phyloP scores from a whole-genome alignment of 176 grass and related monocot species.

The Panicum miliaceum region DNA sequence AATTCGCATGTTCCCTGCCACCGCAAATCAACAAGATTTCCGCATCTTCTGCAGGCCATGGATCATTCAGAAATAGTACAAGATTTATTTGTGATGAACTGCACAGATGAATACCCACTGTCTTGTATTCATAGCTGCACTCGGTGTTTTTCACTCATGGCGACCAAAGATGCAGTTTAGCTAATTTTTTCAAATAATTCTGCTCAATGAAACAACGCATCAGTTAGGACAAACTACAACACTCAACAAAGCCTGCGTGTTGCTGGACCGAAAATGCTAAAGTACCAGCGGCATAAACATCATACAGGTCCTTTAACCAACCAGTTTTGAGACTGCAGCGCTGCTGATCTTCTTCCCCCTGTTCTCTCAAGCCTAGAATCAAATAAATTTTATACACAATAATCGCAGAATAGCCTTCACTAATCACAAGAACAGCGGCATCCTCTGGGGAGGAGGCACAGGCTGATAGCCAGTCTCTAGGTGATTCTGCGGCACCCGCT shows the following conservation, averaged over 20 bases:
- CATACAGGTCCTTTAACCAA: background rate
- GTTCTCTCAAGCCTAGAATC: no score
- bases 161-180: slow-evolving; percentile 20
- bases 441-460: no score
- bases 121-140: slow-evolving; percentile 10
- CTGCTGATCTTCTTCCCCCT: no score
- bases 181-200: slow-evolving; percentile 24
- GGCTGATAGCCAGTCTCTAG: no score
- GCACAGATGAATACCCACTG: background rate
- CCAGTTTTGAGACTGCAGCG: no score
- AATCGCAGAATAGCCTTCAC: no score
- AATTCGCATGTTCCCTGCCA: no score
- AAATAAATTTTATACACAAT: no score
- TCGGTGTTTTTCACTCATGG: background rate
- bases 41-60: no score
- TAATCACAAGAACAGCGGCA: no score
- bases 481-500: no score
- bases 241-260: slow-evolving; percentile 28
- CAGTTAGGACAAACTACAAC: slow-evolving; percentile 24
- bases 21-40: no score
- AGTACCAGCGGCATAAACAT: background rate
- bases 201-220: slow-evolving; percentile 30
- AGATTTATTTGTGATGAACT: background rate
- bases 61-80: background rate
- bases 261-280: slow-evolving; percentile 5